Evolutionary conservation across 2,329 filamentous ascomycete genomes (phyloP), one percentile per base, ranked within the genome.

Genomic region (Neofusicoccum cordaticola): DNA sequence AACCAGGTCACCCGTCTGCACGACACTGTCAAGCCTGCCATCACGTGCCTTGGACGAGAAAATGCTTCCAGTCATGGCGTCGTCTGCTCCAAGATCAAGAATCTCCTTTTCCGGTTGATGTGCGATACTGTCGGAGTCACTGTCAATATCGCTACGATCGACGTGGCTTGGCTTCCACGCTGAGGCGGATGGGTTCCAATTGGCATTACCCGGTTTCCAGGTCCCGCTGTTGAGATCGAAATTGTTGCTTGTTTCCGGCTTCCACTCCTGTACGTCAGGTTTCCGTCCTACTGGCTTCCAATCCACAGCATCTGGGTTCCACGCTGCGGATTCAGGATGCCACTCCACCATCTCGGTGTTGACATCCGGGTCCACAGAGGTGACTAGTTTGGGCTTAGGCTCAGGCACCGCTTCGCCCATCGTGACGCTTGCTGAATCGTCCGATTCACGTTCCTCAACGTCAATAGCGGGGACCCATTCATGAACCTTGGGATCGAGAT

Each of bases 401-500:
- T 44, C 53, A 4, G 53, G 22, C 0, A 41, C 37, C 4, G 39
- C 39, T 6, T 44, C 53, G 4, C 53, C 57, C 42, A 61, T 61
- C 13, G 42, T 61, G 42, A 61, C 34, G 8, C 57, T 61, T 1
- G 57, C 31, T 7, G 39, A 31, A 34, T 63, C 60, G 13, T 63
- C 60, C 22, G 41, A 6, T 27, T 52, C 48, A 27, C 50, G 62
- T 41, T 63, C 62, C 1, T 56, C 62, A 1, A 35, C 13, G 27
- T 64, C 62, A 9, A 67, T 67, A 0, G 63, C 68, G 0, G 69
- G 66, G 6, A 74, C 72, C 68, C 70, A 66, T 47, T 67, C 71
- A 1, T 45, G 67, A 2, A 72, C 8, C 44, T 67, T 69, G 2
- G 68, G 67, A 48, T 71, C 69, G 15, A 70, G 37, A 42, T 62